A percentile compares a stretch with the other conserved stretches of the same genome.
Conservation (phyloP, 2,329 filamentous ascomycete genomes). For the Lecanicillium sp. region DNA sequence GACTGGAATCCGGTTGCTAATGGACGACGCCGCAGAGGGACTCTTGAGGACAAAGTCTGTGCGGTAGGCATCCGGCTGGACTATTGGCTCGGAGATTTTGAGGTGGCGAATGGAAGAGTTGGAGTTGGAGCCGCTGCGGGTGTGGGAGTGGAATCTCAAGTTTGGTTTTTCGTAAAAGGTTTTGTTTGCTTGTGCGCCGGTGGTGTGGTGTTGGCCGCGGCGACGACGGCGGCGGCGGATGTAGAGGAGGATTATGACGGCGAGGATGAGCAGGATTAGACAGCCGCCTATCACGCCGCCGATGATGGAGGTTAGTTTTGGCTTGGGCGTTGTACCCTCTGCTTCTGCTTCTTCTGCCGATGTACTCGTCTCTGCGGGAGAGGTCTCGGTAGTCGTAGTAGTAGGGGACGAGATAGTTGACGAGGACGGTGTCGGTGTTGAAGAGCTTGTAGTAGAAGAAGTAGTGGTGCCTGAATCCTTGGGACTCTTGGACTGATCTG, state of each 20-base stretch:
- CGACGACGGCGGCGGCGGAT: slow-evolving; percentile 9
- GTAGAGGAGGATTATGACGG: slow-evolving; percentile 12
- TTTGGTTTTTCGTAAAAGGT: slow-evolving; percentile 14
- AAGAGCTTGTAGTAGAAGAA: slow-evolving; percentile 14
- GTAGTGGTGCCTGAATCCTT: slow-evolving; percentile 16
- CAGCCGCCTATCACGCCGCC: slow-evolving; percentile 7
- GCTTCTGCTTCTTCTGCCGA: neutral
- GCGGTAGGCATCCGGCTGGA: slow-evolving; percentile 33
- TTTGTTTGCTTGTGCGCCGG: slow-evolving; percentile 7
- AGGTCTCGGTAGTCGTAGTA: no score
- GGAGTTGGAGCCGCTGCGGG: slow-evolving; percentile 5
- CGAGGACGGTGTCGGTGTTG: slow-evolving; percentile 13
- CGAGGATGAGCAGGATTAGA: slow-evolving; percentile 5
- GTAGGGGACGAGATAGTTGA: slow-evolving; percentile 14
- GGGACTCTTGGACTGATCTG: slow-evolving; percentile 38
- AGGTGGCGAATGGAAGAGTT: slow-evolving; percentile 17
- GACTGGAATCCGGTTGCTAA: slow-evolving; percentile 7
- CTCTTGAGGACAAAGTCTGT: slow-evolving; percentile 44
- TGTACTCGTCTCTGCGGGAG: slow-evolving; percentile 5
- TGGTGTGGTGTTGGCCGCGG: slow-evolving; percentile 13
- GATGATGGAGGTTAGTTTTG: slow-evolving; percentile 8
- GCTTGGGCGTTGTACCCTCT: neutral
- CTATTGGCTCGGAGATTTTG: slow-evolving; percentile 49
- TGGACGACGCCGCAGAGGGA: slow-evolving; percentile 12
- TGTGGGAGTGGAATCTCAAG: slow-evolving; percentile 15